Evolutionary conservation across 305 asterid genomes (phyloP), one percentile per base, ranked within the genome.

Genomic region (Fraxinus sp.): DNA sequence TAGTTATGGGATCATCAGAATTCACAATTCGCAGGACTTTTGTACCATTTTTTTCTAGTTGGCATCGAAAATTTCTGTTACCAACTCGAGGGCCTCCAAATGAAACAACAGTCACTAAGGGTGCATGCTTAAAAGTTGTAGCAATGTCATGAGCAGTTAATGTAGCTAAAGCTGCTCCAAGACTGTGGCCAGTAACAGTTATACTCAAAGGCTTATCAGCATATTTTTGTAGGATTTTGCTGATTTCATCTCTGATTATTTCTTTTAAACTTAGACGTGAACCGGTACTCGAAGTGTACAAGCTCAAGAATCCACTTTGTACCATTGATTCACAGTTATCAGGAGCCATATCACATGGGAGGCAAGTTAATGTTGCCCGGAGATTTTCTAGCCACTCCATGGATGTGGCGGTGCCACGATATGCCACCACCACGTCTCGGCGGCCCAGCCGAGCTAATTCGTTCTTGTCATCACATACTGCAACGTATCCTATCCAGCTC

Each of bases 31-130:
- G 88, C 5, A 96, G 88, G 0, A 94, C 94, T 73, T 91, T 93
- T 0, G 97, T 89, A 6, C 98, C 98, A 6, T 85, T 90, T 74
- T 79, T 90, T 11, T 94, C 97, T 4, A 96, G 71, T 33, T 90
- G 91, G 52, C 82, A 18, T 0, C 98, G 85, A 71, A 96, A 96
- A 35, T 70, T 88, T 37, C 37, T 87, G 87, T 96, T 95, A 3
- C 99, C 99, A 0, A 96, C 92, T 37, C 98, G 85, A 0, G 98
- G 99, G 20, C 97, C 97, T 0, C 98, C 99, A 79, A 96, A 96
- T 0, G 99, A 96, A 68, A 96, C 92, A 3, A 96, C 99, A 0
- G 98, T 93, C 35, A 96, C 97, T 10, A 91, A 7, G 0, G 98
- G 97, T 14, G 92, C 90, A 4, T 90, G 87, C 9, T 77, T 80